A percentile compares a stretch with the other conserved stretches of the same genome.
These are phyloP conservation scores for Globisporangium carolinianum DNA, from an alignment of 352 stramenopile genomes.

Conservation along the genomic window DNA sequence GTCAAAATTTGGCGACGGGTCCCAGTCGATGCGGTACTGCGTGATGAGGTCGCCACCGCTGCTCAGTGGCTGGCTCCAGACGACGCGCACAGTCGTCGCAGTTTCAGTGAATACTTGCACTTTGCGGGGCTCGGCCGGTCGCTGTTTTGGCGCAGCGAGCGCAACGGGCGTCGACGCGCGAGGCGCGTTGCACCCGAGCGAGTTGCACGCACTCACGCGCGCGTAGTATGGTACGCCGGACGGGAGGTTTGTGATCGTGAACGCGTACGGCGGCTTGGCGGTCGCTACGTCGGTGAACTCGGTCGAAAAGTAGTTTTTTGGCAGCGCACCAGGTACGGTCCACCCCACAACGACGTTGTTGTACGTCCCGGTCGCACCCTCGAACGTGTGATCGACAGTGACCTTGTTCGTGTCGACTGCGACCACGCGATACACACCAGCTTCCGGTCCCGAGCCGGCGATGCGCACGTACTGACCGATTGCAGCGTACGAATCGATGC, in stretches of 20 bases:
- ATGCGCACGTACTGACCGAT: constrained; percentile 57
- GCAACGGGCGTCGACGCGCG: constrained; percentile 64
- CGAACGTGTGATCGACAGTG: constrained; percentile 40
- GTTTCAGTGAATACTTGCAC: constrained; percentile 71
- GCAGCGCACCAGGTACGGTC: constrained; percentile 54
- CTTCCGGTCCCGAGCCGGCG: constrained; percentile 20
- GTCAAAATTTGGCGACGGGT: constrained; percentile 78
- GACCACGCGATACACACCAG: constrained; percentile 39
- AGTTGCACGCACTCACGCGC: constrained; percentile 87
- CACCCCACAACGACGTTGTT: constrained; percentile 34
- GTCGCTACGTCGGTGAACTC: constrained; percentile 8
- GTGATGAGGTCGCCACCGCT: constrained; percentile 90
- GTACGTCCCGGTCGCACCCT: constrained; percentile 27
- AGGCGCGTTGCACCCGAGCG: constrained; percentile 83
- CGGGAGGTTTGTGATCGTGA: constrained; percentile 53
- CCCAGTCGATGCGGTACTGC: constrained; percentile 95
- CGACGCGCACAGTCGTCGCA: constrained; percentile 71
- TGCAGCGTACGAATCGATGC: constrained; percentile 26
- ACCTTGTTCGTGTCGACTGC: constrained; percentile 40
- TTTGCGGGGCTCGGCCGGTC: constrained; percentile 72
- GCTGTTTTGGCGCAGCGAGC: constrained; percentile 78
- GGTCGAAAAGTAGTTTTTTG: constrained; percentile 46
- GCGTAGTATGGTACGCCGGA: constrained; percentile 81
- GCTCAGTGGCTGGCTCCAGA: constrained; percentile 86
- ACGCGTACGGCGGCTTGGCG: constrained; percentile 21